Conservation (phyloP, 768 basidiomycete genomes). For the Podaxis mareebaensis region DNA sequence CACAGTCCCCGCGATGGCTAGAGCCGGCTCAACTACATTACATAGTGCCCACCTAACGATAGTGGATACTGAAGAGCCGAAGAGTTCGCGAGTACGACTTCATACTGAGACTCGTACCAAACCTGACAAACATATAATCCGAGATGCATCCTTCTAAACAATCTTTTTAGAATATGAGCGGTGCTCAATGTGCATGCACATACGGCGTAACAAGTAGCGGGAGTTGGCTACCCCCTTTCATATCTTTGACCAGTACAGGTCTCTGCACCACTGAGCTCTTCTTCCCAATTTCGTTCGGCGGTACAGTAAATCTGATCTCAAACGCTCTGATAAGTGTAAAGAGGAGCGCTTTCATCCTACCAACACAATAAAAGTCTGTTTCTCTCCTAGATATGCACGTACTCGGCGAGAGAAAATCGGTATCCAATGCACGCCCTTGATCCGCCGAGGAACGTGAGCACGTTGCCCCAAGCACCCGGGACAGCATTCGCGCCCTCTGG, state of each 20-base stretch:
- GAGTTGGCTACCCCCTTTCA: slow-evolving; percentile 42
- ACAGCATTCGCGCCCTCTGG: slow-evolving; percentile 37
- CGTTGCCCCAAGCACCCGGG: slow-evolving; percentile 62
- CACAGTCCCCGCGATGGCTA: too few relatives aligned
- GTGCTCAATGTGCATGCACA: slow-evolving; percentile 6
- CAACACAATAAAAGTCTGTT: not conserved
- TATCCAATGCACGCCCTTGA: slow-evolving; percentile 71
- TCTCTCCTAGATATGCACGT: slow-evolving; percentile 18
- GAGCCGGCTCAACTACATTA: too few relatives aligned
- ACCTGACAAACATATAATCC: too few relatives aligned
- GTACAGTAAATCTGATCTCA: slow-evolving; percentile 51
- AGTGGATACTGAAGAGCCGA: too few relatives aligned
- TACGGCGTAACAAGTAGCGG: slow-evolving; percentile 41
- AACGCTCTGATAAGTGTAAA: slow-evolving; percentile 38
- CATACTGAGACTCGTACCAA: too few relatives aligned
- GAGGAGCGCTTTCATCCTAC: slow-evolving; percentile 32
- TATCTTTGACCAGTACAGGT: slow-evolving; percentile 43
- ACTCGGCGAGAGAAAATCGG: slow-evolving; percentile 64
- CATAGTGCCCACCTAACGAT: too few relatives aligned
- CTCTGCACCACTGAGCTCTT: slow-evolving; percentile 40
- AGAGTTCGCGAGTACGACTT: too few relatives aligned
- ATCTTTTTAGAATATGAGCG: not conserved
- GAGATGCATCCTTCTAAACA: too few relatives aligned
- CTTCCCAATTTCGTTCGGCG: slow-evolving; percentile 35
- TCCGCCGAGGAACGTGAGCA: slow-evolving; percentile 64